phyloP scores from a whole-genome alignment of 2,329 filamentous ascomycete species.

The Ampelomyces quisqualis region DNA sequence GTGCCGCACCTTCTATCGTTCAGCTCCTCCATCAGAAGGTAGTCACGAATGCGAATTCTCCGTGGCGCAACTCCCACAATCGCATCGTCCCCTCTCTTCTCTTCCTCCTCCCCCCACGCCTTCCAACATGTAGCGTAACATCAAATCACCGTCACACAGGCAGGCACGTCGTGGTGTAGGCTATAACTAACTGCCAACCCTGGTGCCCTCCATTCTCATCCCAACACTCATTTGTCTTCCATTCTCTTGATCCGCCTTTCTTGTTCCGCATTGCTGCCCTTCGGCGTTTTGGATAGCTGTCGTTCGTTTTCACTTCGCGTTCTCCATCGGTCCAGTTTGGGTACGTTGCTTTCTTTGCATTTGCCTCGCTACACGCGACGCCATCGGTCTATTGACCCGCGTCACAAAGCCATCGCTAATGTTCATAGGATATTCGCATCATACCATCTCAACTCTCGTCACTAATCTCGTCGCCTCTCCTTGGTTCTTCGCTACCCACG shows the following conservation, averaged over 20 bases:
- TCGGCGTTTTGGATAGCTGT: constrained; percentile 44
- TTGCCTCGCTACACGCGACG: not conserved
- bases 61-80: constrained; percentile 4
- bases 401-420: constrained; percentile 5
- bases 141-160: constrained; percentile 11
- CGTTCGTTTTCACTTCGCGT: constrained; percentile 33
- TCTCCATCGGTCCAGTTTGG: constrained; percentile 34
- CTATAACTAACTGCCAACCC: constrained; percentile 24
- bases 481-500: constrained; percentile 10
- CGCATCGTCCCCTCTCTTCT: constrained; percentile 13
- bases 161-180: constrained; percentile 23
- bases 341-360: constrained; percentile 16
- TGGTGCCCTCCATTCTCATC: constrained; percentile 12
- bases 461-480: constrained; percentile 12
- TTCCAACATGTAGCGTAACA: constrained; percentile 15
- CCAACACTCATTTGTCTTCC: constrained; percentile 44
- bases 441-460: constrained; percentile 38
- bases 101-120: constrained; percentile 8
- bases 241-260: constrained; percentile 38
- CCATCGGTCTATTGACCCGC: not conserved
- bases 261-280: constrained; percentile 44
- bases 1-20: too few species aligned
- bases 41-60: too few species aligned
- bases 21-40: too few species aligned
- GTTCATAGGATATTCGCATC: constrained; percentile 40